Evolutionary conservation across 768 basidiomycete species (phyloP).

Genomic region (Rhodotorula babjevae): DNA sequence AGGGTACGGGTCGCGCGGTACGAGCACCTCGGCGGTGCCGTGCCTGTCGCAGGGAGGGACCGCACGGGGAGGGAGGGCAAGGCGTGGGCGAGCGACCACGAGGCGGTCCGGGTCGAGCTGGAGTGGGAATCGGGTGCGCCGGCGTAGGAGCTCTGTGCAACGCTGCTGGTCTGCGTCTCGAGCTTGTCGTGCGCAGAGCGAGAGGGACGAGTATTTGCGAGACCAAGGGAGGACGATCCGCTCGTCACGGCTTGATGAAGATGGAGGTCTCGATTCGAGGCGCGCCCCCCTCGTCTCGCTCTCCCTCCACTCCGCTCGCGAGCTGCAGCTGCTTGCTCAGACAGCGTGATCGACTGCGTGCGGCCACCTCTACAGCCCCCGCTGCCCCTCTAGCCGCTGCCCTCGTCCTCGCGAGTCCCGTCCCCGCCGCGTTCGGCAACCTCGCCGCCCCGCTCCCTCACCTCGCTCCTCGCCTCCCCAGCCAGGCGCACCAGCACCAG

Average conservation of each 20-base stretch:
- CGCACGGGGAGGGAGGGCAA: neutral
- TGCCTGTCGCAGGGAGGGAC: neutral
- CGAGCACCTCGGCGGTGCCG: neutral
- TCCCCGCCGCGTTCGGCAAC: neutral
- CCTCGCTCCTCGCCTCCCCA: neutral
- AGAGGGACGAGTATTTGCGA: no score
- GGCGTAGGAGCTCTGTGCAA: neutral
- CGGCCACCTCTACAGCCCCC: no score
- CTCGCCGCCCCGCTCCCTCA: neutral
- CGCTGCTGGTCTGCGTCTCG: no score
- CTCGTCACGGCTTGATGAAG: no score
- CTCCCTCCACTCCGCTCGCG: no score
- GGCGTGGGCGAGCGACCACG: conserved; percentile 4
- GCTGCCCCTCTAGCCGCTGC: no score
- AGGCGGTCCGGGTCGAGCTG: neutral
- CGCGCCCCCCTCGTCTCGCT: no score
- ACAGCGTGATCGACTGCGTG: no score
- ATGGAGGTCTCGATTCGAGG: no score
- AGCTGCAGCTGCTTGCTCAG: no score
- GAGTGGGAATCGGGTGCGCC: neutral
- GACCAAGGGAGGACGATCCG: no score
- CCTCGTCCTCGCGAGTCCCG: no score
- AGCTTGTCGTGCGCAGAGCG: neutral
- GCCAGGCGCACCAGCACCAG: neutral
- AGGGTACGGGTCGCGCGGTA: neutral